Percentiles rank a stretch among this genome's conserved stretches.
phyloP scores from a whole-genome alignment of 331 rosid genomes.

The Phaseolus coccineus region DNA sequence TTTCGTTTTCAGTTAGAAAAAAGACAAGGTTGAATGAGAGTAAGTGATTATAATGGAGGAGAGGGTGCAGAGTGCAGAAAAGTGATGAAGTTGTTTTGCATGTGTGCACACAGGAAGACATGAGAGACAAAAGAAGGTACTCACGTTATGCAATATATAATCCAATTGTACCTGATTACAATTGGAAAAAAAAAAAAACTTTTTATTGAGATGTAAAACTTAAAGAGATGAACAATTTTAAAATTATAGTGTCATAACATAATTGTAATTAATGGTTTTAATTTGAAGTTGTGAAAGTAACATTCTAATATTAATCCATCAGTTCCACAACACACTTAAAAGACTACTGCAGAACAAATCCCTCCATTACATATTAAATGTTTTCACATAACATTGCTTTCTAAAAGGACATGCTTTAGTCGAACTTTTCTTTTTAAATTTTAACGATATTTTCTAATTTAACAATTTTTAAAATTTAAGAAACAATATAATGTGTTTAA shows the following conservation, averaged over 20 bases:
- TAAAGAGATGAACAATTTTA: too few species aligned
- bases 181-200: too few species aligned
- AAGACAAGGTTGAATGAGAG: constrained; percentile 29
- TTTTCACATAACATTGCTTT: not conserved
- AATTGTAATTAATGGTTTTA: too few species aligned
- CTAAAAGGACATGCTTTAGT: not conserved
- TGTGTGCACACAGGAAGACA: constrained; percentile 38
- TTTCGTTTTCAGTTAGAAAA: constrained; percentile 1
- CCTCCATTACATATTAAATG: too few species aligned
- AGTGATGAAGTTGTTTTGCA: constrained; percentile 40
- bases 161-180: too few species aligned
- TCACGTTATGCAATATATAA: constrained; percentile 40
- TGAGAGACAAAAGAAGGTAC: constrained; percentile 63
- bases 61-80: not conserved
- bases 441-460: not conserved
- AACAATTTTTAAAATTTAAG: not conserved
- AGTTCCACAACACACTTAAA: too few species aligned
- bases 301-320: too few species aligned
- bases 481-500: not conserved
- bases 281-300: too few species aligned
- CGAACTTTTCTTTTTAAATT: not conserved
- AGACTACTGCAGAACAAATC: too few species aligned
- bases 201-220: too few species aligned
- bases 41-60: not conserved
- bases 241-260: too few species aligned